These are phyloP conservation scores for Casaregolazyma lundiana DNA, from an alignment of 1,139 yeast genomes.

Conservation along the genomic window DNA sequence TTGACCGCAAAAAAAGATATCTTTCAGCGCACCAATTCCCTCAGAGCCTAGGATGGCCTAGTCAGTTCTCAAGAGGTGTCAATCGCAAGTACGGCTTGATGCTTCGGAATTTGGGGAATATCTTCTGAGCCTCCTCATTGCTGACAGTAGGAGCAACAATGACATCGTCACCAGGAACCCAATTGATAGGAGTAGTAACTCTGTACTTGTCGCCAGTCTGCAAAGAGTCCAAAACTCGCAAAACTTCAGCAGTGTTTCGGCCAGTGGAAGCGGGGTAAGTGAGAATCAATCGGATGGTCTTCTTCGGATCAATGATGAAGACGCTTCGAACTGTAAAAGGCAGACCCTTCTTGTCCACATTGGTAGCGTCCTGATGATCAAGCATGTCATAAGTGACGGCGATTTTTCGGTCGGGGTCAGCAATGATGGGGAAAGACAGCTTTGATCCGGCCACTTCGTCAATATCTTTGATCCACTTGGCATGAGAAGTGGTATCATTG, in stretches of 20 bases:
- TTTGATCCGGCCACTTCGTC: conserved; percentile 68
- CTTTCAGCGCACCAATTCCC: too few relatives aligned
- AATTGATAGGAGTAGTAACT: conserved; percentile 78
- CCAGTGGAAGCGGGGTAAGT: conserved; percentile 85
- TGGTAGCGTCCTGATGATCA: conserved; percentile 60
- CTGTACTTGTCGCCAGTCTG: conserved; percentile 70
- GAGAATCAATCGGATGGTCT: conserved; percentile 66
- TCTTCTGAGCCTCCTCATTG: conserved; percentile 65
- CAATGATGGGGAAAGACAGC: conserved; percentile 72
- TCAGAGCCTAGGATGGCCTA: too few relatives aligned
- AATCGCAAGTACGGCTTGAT: conserved; percentile 74
- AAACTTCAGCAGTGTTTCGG: conserved; percentile 82
- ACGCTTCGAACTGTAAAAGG: conserved; percentile 76
- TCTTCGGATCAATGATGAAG: conserved; percentile 74
- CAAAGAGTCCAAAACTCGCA: conserved; percentile 74
- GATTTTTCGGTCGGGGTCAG: conserved; percentile 68
- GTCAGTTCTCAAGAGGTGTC: conserved; percentile 38
- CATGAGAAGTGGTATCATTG: conserved; percentile 64
- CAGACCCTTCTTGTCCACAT: conserved; percentile 54
- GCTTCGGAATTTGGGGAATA: conserved; percentile 71
- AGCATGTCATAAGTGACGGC: conserved; percentile 74
- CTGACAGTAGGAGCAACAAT: conserved; percentile 71
- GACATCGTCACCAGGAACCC: conserved; percentile 85
- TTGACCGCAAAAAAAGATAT: too few relatives aligned
- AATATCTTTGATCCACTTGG: conserved; percentile 78